Percentiles rank a stretch among this genome's conserved stretches.
These are phyloP conservation scores for Lecanicillium sp. DNA, from an alignment of 2,329 filamentous ascomycete genomes.

Conservation along the genomic window DNA sequence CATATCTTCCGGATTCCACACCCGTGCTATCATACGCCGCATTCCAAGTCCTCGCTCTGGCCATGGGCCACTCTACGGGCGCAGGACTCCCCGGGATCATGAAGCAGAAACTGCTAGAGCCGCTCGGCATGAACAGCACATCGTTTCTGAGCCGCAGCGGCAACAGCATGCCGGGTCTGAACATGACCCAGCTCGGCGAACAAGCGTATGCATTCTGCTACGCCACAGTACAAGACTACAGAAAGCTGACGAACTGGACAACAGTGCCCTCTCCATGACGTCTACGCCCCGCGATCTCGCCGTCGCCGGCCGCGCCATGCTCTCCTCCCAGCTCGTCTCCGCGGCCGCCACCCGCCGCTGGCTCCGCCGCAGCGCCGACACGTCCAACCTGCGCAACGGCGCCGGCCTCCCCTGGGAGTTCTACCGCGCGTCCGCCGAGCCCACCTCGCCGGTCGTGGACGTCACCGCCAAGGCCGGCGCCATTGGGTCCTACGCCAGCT, in stretches of 20 bases:
- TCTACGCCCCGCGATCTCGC: slow-evolving; percentile 19
- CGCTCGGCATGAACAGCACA: slow-evolving; percentile 18
- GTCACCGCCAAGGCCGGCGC: slow-evolving; percentile 24
- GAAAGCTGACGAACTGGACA: background rate
- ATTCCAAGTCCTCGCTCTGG: slow-evolving; percentile 22
- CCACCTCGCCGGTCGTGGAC: slow-evolving; percentile 22
- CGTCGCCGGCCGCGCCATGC: slow-evolving; percentile 18
- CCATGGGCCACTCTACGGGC: slow-evolving; percentile 10
- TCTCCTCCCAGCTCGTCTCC: slow-evolving; percentile 20
- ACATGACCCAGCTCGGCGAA: slow-evolving; percentile 16
- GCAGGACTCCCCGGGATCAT: slow-evolving; percentile 10
- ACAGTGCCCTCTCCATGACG: slow-evolving; percentile 18
- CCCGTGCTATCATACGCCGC: slow-evolving; percentile 22
- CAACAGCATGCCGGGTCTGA: slow-evolving; percentile 14
- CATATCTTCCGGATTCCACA: slow-evolving; percentile 21
- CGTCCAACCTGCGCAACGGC: slow-evolving; percentile 29
- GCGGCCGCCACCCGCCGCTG: slow-evolving; percentile 24
- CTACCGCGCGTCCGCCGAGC: slow-evolving; percentile 21
- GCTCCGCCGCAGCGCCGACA: slow-evolving; percentile 24
- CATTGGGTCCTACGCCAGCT: slow-evolving; percentile 24
- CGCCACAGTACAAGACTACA: background rate
- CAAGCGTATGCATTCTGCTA: slow-evolving; percentile 15
- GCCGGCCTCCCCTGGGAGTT: slow-evolving; percentile 30
- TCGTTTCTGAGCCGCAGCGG: slow-evolving; percentile 6
- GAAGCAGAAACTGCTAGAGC: slow-evolving; percentile 11